These are phyloP conservation scores for Euphorbia celastroides DNA, from an alignment of 441 rosid genomes.

Conservation along the genomic window DNA sequence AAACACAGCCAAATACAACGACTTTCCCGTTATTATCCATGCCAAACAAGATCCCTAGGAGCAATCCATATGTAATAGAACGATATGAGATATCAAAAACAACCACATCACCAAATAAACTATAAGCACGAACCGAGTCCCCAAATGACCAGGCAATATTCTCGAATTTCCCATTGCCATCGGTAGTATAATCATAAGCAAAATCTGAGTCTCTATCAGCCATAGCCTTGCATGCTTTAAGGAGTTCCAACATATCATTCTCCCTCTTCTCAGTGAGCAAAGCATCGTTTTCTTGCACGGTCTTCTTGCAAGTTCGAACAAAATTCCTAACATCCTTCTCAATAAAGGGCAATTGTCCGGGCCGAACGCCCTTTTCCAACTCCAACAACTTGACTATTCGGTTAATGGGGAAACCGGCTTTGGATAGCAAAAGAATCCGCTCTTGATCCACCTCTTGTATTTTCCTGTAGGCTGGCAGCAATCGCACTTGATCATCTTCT, in stretches of 20 bases:
- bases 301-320: conserved; percentile 72
- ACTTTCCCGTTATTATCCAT: conserved; percentile 67
- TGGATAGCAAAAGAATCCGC: conserved; percentile 75
- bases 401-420: conserved; percentile 87
- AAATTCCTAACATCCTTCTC: conserved; percentile 95
- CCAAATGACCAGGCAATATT: conserved; percentile 83
- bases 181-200: conserved; percentile 55
- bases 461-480: conserved; percentile 91
- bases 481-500: conserved; percentile 87
- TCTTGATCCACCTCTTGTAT: conserved; percentile 85
- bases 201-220: conserved; percentile 60
- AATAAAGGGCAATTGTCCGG: conserved; percentile 80
- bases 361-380: conserved; percentile 74
- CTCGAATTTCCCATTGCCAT: conserved; percentile 64
- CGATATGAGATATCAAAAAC: conserved; percentile 67
- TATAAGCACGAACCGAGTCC: conserved; percentile 50
- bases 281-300: conserved; percentile 84
- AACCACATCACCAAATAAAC: conserved; percentile 67
- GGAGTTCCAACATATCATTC: conserved; percentile 57
- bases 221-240: conserved; percentile 67
- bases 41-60: conserved; percentile 75
- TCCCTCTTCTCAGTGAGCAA: conserved; percentile 70
- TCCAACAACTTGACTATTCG: conserved; percentile 84
- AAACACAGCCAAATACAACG: conserved; percentile 65
- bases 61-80: conserved; percentile 76